Conservation (phyloP, 306 rosid genomes). For the Vigna unguiculata region DNA sequence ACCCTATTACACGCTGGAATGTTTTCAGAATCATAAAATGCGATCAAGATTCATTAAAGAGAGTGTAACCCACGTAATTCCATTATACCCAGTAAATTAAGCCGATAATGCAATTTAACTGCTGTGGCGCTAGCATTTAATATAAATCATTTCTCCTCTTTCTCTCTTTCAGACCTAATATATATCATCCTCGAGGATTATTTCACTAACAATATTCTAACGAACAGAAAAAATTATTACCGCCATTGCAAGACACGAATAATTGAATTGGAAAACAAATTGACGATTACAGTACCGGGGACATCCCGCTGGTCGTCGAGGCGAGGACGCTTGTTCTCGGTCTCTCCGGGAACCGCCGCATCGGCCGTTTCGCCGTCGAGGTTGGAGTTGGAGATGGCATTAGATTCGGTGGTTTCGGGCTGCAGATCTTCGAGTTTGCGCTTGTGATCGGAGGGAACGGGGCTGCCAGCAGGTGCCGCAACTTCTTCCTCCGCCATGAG, state of each 20-base stretch:
- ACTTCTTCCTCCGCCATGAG: slow-evolving; percentile 87
- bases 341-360: slow-evolving; percentile 47
- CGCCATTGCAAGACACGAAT: not conserved
- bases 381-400: slow-evolving; percentile 33
- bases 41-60: not conserved
- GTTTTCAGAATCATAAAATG: not conserved
- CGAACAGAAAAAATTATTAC: not conserved
- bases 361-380: slow-evolving; percentile 38
- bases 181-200: no score
- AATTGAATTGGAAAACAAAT: not conserved
- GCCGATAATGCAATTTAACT: not conserved
- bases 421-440: slow-evolving; percentile 90
- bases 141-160: not conserved
- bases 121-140: not conserved
- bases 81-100: not conserved
- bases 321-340: slow-evolving; percentile 77
- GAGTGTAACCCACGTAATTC: not conserved
- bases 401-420: slow-evolving; percentile 50
- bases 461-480: slow-evolving; percentile 52
- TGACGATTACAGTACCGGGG: slow-evolving; percentile 51
- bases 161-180: not conserved
- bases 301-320: slow-evolving; percentile 61
- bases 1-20: not conserved
- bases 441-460: slow-evolving; percentile 72
- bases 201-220: not conserved